Conservation (phyloP, 1,139 yeast species). For the Meyerozyma sp. region DNA sequence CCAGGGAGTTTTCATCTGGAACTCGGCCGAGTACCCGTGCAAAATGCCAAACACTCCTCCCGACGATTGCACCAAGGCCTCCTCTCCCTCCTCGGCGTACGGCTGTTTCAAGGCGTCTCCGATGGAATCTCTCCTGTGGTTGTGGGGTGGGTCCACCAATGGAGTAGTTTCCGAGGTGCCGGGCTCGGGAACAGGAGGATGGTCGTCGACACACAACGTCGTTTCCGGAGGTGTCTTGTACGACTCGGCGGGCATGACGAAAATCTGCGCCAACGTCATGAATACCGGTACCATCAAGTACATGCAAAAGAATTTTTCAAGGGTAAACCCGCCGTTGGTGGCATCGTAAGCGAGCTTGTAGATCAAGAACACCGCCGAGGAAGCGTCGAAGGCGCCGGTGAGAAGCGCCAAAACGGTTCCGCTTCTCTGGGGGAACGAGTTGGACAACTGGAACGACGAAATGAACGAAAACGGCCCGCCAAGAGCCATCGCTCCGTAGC, state of each 20-base stretch:
- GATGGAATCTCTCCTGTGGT: constrained; percentile 34
- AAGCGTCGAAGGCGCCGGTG: constrained; percentile 76
- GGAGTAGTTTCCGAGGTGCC: constrained; percentile 16
- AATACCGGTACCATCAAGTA: constrained; percentile 72
- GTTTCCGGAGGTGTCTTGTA: constrained; percentile 53
- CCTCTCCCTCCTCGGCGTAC: constrained; percentile 38
- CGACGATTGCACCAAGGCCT: constrained; percentile 24
- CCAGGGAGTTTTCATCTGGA: constrained; percentile 40
- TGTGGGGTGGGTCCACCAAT: constrained; percentile 9
- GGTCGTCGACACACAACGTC: constrained; percentile 24
- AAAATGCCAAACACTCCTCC: constrained; percentile 41
- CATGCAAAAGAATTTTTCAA: constrained; percentile 55
- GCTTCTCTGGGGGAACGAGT: constrained; percentile 63
- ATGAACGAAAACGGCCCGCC: constrained; percentile 84
- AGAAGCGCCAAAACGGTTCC: constrained; percentile 67
- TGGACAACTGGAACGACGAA: constrained; percentile 74
- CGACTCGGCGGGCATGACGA: constrained; percentile 73
- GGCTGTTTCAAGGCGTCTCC: constrained; percentile 45
- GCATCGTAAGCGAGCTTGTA: constrained; percentile 58
- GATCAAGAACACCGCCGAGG: constrained; percentile 65
- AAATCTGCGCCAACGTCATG: constrained; percentile 64
- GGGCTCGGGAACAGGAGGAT: constrained; percentile 5
- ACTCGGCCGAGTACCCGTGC: constrained; percentile 39
- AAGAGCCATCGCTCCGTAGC: constrained; percentile 63
- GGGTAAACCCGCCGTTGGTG: constrained; percentile 14